These are phyloP conservation scores for Flammula alnicola DNA, from an alignment of 1,284 basidiomycete genomes.

Conservation along the genomic window DNA sequence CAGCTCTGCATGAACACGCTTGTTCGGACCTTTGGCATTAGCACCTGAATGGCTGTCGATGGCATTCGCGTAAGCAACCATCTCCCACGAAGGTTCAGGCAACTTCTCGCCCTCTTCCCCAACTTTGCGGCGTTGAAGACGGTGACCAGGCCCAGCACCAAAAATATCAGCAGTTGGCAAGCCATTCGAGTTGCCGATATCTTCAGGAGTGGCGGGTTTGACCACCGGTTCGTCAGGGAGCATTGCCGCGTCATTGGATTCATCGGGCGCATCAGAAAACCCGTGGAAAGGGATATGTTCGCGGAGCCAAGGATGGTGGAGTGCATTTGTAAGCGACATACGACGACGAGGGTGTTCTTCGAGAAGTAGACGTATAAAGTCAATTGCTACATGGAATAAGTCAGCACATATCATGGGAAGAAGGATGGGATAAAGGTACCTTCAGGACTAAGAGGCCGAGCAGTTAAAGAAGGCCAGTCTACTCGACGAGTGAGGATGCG, in stretches of 20 bases:
- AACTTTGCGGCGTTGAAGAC: conserved; percentile 51
- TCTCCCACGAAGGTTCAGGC: conserved; percentile 47
- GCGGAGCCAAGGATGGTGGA: conserved; percentile 46
- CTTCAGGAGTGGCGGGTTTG: neutral
- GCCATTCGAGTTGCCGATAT: too few relatives aligned
- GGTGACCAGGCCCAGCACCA: conserved; percentile 10
- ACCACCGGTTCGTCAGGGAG: conserved; percentile 32
- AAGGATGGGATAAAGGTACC: conserved; percentile 26
- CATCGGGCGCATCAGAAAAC: conserved; percentile 6
- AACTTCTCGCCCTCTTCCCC: conserved; percentile 36
- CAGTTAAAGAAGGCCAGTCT: conserved; percentile 59
- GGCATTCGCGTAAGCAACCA: conserved; percentile 41
- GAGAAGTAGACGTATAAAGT: conserved; percentile 44
- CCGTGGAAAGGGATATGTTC: conserved; percentile 36
- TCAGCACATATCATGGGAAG: neutral
- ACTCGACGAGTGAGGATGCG: conserved; percentile 62
- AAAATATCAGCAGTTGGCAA: neutral
- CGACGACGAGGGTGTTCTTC: conserved; percentile 36
- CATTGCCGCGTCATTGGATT: conserved; percentile 33
- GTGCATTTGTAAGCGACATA: conserved; percentile 37
- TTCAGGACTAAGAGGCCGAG: conserved; percentile 30
- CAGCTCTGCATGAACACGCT: conserved; percentile 45
- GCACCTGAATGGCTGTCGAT: conserved; percentile 26
- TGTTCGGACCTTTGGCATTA: conserved; percentile 37
- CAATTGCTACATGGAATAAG: conserved; percentile 25